Evolutionary conservation across 495 filamentous ascomycete genomes (phyloP), one percentile per base, ranked within the genome.

Genomic region (Chaetomium cochliodes): DNA sequence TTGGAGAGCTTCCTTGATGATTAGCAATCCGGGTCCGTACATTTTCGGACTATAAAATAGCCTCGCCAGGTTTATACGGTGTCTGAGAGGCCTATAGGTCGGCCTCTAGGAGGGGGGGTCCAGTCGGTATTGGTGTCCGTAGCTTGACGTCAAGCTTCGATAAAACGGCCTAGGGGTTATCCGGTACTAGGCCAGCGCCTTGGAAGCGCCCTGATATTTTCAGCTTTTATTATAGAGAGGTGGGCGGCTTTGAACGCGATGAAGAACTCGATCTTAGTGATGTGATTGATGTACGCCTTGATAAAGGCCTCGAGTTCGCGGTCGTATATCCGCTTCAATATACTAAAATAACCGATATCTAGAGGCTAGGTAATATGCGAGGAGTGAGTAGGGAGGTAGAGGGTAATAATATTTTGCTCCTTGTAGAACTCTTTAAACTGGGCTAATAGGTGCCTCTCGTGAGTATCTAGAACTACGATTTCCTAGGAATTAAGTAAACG

Each of bases 321-420:
- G 60, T 56, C 56, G 50, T 67, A 67, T 47, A 58, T 49, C 50
- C n/a, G 20, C 58, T 63, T 68, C 1, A 68, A 22, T 20, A 52
- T 41, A 8, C 33, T 58, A 23, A 58, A 58, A 58, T 37, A 58
- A 8, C 42, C 13, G 58, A 69, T 50, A 69, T 69, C 67, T 28
- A 63, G 59, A 52, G 63, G 60, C 60, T 69, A 33, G 39, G 64
- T 60, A 12, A 64, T 1, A 22, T 69, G 58, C n/a, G 67, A 69
- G n/a, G 47, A 66, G 20, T 66, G 60, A 2, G 61, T 25, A 66
- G 63, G 63, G 41, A 66, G 65, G 42, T 51, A 66, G 46, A 69
- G 65, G 3, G 61, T 60, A 13, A 67, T 61, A 37, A 63, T 67
- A 26, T 67, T 67, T 47, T 67, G 63, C 30, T 51, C 42, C 30